Evolutionary conservation across 208 protist species (phyloP).

Genomic region (Acanthamoeba lenticulata): DNA sequence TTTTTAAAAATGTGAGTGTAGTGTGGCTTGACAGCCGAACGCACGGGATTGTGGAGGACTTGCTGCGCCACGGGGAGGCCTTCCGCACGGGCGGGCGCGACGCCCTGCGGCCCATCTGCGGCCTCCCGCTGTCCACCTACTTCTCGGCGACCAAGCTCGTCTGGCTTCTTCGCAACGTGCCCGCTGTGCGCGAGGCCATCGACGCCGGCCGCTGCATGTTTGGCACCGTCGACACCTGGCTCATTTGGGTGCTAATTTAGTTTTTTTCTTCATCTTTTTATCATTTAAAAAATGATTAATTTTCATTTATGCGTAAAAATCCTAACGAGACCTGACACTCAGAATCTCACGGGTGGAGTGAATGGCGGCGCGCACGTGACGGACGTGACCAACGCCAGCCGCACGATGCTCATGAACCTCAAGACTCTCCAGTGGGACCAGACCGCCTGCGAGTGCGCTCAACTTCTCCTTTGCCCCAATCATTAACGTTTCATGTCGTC

Average conservation of each 20-base stretch:
- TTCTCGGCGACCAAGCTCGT: conserved; percentile 96
- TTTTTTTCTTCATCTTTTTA: neutral
- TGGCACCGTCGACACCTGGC: conserved; percentile 98
- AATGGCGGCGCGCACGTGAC: conserved; percentile 89
- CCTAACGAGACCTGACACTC: neutral
- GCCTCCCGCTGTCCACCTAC: conserved; percentile 96
- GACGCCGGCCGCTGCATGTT: conserved; percentile 89
- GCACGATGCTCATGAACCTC: conserved; percentile 98
- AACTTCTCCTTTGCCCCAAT: neutral
- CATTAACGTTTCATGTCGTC: neutral
- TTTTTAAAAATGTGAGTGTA: neutral
- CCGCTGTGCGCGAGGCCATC: conserved; percentile 87
- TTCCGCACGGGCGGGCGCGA: conserved; percentile 62
- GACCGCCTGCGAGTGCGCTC: conserved; percentile 84
- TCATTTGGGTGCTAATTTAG: conserved; percentile 90
- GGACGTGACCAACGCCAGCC: conserved; percentile 97
- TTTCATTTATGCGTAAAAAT: neutral
- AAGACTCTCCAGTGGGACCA: conserved; percentile 94
- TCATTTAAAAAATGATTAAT: neutral
- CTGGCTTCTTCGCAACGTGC: conserved; percentile 97
- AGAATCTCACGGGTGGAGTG: conserved; percentile 89
- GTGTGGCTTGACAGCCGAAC: conserved; percentile 83
- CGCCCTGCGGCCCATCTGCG: conserved; percentile 81
- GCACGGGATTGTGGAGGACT: conserved; percentile 59
- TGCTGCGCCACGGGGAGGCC: conserved; percentile 73